Percentiles rank a stretch among this genome's conserved stretches.
Evolutionary conservation across 2,329 filamentous ascomycete species (phyloP).

Genomic region (Tolypocladium album): DNA sequence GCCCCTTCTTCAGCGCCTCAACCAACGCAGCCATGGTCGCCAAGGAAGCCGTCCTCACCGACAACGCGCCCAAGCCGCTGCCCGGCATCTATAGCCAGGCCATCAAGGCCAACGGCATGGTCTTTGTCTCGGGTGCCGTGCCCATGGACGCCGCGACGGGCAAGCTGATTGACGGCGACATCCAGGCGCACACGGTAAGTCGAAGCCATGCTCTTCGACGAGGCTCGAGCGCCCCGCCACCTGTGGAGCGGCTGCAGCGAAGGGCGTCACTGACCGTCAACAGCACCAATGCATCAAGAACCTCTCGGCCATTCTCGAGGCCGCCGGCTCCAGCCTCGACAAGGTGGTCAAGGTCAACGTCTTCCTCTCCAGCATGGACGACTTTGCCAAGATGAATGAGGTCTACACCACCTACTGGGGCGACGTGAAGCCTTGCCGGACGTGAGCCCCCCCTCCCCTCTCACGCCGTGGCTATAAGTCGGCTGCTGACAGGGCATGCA

Average conservation of each 20-base stretch:
- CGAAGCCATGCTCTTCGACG: not conserved
- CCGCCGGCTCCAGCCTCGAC: conserved; percentile 52
- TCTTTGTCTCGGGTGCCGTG: conserved; percentile 64
- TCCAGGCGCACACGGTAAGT: conserved; percentile 51
- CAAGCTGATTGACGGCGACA: conserved; percentile 50
- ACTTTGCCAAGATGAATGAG: conserved; percentile 67
- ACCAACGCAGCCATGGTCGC: conserved; percentile 14
- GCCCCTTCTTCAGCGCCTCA: not conserved
- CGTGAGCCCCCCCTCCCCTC: conserved; percentile 16
- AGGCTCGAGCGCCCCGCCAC: not conserved
- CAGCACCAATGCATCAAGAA: conserved; percentile 58
- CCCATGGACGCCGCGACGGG: conserved; percentile 49
- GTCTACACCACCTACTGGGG: conserved; percentile 62
- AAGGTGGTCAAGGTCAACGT: conserved; percentile 65
- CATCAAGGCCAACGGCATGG: conserved; percentile 55
- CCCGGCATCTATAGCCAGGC: conserved; percentile 37
- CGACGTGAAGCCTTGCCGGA: conserved; percentile 32
- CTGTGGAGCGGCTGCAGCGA: not conserved
- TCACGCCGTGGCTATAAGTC: not conserved
- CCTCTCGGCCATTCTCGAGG: conserved; percentile 57
- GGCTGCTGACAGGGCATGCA: not conserved
- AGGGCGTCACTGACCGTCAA: not conserved
- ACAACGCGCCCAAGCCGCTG: conserved; percentile 29
- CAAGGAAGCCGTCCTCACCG: conserved; percentile 25
- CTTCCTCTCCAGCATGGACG: conserved; percentile 62